These are phyloP conservation scores for Coffea eugenioides DNA, from an alignment of 257 asterid genomes.

Conservation along the genomic window DNA sequence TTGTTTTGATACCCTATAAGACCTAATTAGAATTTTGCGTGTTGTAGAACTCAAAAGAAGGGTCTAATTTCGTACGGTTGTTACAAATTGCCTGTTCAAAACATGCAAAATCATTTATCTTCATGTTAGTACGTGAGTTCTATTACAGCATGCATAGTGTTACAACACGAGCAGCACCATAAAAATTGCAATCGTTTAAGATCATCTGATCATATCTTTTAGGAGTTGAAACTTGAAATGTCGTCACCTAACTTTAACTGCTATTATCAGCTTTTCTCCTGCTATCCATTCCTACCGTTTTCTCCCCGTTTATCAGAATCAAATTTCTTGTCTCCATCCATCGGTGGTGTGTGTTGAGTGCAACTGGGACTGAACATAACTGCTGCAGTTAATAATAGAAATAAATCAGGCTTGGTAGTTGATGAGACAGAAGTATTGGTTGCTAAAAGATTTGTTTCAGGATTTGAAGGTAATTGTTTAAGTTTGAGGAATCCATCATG, in stretches of 20 bases:
- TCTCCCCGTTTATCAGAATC: not conserved
- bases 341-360: not conserved
- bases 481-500: not conserved
- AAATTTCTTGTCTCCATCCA: not conserved
- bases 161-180: not conserved
- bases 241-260: conserved; percentile 8
- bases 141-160: no score
- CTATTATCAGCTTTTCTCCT: conserved; percentile 14
- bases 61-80: not conserved
- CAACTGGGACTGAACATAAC: not conserved
- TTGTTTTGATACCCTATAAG: not conserved
- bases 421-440: not conserved
- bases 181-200: not conserved
- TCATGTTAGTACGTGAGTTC: no score
- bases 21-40: not conserved
- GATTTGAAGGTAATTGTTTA: not conserved
- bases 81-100: not conserved
- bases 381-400: conserved; percentile 2
- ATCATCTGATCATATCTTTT: not conserved
- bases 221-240: not conserved
- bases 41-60: not conserved
- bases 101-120: no score
- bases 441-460: conserved; percentile 6
- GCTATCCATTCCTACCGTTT: not conserved
- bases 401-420: not conserved